A percentile compares a stretch with the other conserved stretches of the same genome.
Conservation (phyloP, 192 early-diverging fungal genomes). For the Entomortierella lignicola region DNA sequence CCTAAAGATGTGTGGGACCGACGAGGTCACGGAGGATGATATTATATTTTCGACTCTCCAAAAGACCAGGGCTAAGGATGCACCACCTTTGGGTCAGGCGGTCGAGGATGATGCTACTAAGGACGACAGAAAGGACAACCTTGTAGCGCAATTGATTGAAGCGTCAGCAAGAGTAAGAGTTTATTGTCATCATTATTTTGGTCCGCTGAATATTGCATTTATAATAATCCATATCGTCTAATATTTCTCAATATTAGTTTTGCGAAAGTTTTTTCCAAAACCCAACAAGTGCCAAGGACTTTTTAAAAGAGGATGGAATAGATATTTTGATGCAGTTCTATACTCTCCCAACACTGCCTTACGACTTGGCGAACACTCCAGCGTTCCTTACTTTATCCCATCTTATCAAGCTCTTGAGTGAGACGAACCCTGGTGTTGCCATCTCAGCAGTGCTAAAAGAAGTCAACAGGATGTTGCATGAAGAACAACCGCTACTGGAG, state of each 20-base stretch:
- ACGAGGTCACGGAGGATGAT: slow-evolving; percentile 65
- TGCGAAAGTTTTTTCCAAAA: slow-evolving; percentile 90
- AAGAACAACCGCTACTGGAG: slow-evolving; percentile 60
- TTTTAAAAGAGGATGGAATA: slow-evolving; percentile 73
- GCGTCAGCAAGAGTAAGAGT: slow-evolving; percentile 68
- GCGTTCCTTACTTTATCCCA: slow-evolving; percentile 77
- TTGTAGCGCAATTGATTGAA: slow-evolving; percentile 73
- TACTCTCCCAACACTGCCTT: slow-evolving; percentile 74
- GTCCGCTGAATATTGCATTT: neutral
- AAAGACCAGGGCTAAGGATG: slow-evolving; percentile 27
- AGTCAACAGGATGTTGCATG: slow-evolving; percentile 59
- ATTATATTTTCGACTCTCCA: slow-evolving; percentile 30
- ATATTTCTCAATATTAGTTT: slow-evolving; percentile 59
- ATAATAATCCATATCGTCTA: neutral
- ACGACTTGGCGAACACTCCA: slow-evolving; percentile 73
- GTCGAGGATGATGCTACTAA: slow-evolving; percentile 35
- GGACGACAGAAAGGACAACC: slow-evolving; percentile 68
- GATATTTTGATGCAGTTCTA: slow-evolving; percentile 73
- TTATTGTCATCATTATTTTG: neutral
- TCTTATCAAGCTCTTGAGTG: slow-evolving; percentile 76
- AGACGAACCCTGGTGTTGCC: slow-evolving; percentile 67
- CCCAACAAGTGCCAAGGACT: slow-evolving; percentile 76
- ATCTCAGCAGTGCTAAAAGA: slow-evolving; percentile 65
- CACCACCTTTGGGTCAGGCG: slow-evolving; percentile 23
- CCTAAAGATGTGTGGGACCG: slow-evolving; percentile 68